Conservation (phyloP, 1,284 basidiomycete genomes). For the Rhodofomes roseus region DNA sequence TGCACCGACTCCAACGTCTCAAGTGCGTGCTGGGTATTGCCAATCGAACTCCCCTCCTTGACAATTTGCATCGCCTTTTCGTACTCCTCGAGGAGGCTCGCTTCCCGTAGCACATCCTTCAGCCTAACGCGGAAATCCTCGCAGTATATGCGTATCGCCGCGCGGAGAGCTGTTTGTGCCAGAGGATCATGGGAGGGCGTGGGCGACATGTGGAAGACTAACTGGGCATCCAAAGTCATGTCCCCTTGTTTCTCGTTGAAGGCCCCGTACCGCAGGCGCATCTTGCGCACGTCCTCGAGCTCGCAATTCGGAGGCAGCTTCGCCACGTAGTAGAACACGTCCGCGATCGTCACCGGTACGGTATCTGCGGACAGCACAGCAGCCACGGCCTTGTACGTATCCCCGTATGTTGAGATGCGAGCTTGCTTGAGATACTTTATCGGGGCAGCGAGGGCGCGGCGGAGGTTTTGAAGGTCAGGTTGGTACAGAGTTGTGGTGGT, state of each 20-base stretch:
- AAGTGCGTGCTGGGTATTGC: conserved; percentile 6
- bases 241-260: conserved; percentile 23
- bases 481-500: conserved; percentile 72
- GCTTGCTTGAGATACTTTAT: conserved; percentile 32
- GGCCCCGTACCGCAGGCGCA: conserved; percentile 12
- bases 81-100: conserved; percentile 7
- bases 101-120: conserved; percentile 17
- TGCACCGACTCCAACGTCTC: conserved; percentile 76
- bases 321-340: conserved; percentile 27
- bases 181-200: conserved; percentile 25
- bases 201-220: conserved; percentile 21
- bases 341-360: conserved; percentile 12
- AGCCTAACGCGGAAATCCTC: conserved; percentile 19
- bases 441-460: conserved; percentile 38
- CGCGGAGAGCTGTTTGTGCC: conserved; percentile 16
- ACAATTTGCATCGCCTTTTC: not conserved
- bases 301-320: conserved; percentile 23
- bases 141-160: conserved; percentile 25
- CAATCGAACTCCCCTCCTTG: not conserved
- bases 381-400: conserved; percentile 25
- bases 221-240: conserved; percentile 25
- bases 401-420: conserved; percentile 24
- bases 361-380: conserved; percentile 36
- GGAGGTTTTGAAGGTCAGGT: conserved; percentile 65
- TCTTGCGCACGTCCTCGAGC: conserved; percentile 14